A percentile compares a stretch with the other conserved stretches of the same genome.
phyloP scores from a whole-genome alignment of 1,139 yeast species.

The Pneumocystis murina region DNA sequence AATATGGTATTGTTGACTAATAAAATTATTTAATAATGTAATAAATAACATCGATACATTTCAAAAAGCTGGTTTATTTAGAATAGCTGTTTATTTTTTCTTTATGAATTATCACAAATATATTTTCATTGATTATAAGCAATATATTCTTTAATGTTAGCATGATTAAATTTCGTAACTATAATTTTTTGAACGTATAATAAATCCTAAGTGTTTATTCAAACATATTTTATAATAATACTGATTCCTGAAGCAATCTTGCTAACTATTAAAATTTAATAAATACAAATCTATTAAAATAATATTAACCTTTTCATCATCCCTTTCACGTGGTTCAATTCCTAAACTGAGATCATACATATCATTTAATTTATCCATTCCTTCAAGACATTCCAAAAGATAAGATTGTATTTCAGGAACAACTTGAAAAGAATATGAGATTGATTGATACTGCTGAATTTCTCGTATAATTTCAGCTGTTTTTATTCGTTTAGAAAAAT shows the following conservation, averaged over 20 bases:
- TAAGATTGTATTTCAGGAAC: constrained; percentile 49
- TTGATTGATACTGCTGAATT: constrained; percentile 53
- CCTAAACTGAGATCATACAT: constrained; percentile 15
- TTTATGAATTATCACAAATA: too few species aligned
- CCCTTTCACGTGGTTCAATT: constrained; percentile 17
- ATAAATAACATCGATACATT: too few species aligned
- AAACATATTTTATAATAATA: constrained; percentile 12
- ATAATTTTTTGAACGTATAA: too few species aligned
- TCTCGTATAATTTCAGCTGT: constrained; percentile 64
- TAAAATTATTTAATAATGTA: background rate
- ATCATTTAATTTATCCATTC: constrained; percentile 13
- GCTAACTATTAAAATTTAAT: constrained; percentile 7
- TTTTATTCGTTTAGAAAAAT: constrained; percentile 65
- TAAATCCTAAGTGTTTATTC: background rate
- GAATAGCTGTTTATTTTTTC: too few species aligned
- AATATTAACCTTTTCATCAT: constrained; percentile 13
- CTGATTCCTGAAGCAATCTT: constrained; percentile 16
- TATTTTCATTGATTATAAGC: too few species aligned
- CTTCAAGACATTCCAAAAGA: constrained; percentile 16
- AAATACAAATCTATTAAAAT: background rate
- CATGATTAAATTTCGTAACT: too few species aligned
- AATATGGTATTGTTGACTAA: background rate
- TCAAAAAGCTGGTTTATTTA: too few species aligned
- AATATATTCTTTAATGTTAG: too few species aligned
- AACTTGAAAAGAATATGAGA: constrained; percentile 48